A percentile compares a stretch with the other conserved stretches of the same genome.
Conservation (phyloP, 345 rosid species). For the Populus ilicifolia region DNA sequence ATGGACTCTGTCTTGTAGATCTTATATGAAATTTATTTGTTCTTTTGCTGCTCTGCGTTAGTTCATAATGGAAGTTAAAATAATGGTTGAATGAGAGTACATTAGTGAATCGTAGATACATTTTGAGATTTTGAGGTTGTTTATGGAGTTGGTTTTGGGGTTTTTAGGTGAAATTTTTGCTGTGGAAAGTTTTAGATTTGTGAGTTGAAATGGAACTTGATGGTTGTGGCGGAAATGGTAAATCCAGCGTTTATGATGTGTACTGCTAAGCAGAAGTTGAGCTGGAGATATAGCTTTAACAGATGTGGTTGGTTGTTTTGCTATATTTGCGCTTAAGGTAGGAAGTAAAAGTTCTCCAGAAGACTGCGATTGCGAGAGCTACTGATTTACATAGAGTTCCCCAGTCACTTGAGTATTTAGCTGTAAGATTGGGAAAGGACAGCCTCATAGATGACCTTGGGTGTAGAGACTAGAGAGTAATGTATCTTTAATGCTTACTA, state of each 20-base stretch:
- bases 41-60: background rate
- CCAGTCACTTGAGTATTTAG: background rate
- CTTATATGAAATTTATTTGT: background rate
- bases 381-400: background rate
- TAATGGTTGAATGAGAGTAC: background rate
- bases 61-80: background rate
- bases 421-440: background rate
- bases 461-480: background rate
- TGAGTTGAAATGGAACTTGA: background rate
- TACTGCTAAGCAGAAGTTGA: background rate
- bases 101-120: background rate
- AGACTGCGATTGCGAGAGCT: background rate
- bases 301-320: background rate
- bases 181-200: background rate
- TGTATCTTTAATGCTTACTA: background rate
- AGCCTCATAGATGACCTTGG: background rate
- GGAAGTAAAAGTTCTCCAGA: background rate
- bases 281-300: background rate
- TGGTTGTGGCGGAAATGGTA: too few relatives aligned
- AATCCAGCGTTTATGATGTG: too few relatives aligned
- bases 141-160: background rate
- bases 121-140: background rate
- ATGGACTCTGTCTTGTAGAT: background rate
- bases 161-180: background rate
- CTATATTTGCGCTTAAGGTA: background rate